Evolutionary conservation across 1,284 basidiomycete genomes (phyloP), one percentile per base, ranked within the genome.

Genomic region (Microbotryomycetes sp.): DNA sequence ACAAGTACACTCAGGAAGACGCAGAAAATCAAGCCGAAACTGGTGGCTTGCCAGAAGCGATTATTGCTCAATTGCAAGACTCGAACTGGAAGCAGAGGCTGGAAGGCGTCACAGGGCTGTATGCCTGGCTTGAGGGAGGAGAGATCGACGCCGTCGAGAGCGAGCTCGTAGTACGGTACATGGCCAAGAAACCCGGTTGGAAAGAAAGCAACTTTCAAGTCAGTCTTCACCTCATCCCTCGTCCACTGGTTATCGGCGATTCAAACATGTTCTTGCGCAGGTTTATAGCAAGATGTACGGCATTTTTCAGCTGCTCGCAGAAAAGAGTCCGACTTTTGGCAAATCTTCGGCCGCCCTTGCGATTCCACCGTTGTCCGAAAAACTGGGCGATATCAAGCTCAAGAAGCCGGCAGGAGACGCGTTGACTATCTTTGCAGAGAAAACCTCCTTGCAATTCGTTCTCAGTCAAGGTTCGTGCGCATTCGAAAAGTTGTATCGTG

Each of bases 191-290:
- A 71, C 82, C 82, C 2, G 92, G 94, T 1, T 97, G 91, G 92
- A 83, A 82, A 46, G 96, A 99, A 78, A 98, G 97, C 81, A 99
- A 98, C 73, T 98, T 98, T 73, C 96, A 99, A 79, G 90, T 88
- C 65, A 60, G 80, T 73, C 2, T 21, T 16, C 45, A 4, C 49
- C 18, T n/a, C 3, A 28, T 41, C 26, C 46, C 41, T 18, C 9
- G 18, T 23, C 18, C 23, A 11, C 7, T 30, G 18, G 53, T 11
- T 60, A 18, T 21, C 24, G 16, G 56, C 53, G 51, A 57, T 52
- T 31, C 7, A 30, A 31, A 16, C 57, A 23, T 13, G 52, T 54
- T 30, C 24, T 51, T 30, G 47, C 48, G n/a, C 68, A 93, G 90
- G 92, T 97, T 41, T 91, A 89, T 4, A 79, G 84, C 15, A 94